These are phyloP conservation scores for Astragalus membranaceus DNA, from an alignment of 306 rosid genomes.

Conservation along the genomic window DNA sequence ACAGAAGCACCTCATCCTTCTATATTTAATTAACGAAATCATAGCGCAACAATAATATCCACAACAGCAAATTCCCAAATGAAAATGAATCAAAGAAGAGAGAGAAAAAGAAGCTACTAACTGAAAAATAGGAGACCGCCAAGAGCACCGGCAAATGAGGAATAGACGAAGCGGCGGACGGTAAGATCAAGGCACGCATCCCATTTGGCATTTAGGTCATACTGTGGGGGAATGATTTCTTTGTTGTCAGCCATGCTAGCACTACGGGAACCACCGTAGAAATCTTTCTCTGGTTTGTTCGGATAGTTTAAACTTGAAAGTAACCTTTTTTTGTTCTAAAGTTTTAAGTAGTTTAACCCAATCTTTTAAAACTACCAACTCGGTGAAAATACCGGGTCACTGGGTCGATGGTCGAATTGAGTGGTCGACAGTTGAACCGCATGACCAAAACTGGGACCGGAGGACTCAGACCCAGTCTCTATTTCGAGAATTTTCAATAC, in stretches of 20 bases:
- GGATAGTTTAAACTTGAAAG: too few species aligned
- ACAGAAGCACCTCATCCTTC: neutral
- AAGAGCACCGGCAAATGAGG: conserved; percentile 31
- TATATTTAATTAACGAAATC: neutral
- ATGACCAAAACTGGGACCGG: too few species aligned
- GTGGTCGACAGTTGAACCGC: too few species aligned
- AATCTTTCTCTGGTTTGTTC: neutral
- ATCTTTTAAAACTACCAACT: too few species aligned
- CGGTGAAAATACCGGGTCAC: too few species aligned
- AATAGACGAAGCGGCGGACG: conserved; percentile 33
- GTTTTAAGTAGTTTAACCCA: too few species aligned
- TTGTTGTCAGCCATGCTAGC: conserved; percentile 12
- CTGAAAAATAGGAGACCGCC: conserved; percentile 36
- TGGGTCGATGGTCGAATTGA: too few species aligned
- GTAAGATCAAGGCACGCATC: conserved; percentile 38
- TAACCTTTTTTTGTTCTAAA: too few species aligned
- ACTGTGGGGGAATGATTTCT: neutral
- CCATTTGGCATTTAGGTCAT: conserved; percentile 34
- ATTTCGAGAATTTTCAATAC: too few species aligned
- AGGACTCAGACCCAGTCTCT: too few species aligned
- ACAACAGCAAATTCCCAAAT: neutral
- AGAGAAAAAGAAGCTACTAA: neutral
- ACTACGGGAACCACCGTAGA: neutral
- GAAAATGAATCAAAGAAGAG: neutral
- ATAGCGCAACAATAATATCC: neutral